Conservation (phyloP, 2,329 filamentous ascomycete species). For the Nemania sp. region DNA sequence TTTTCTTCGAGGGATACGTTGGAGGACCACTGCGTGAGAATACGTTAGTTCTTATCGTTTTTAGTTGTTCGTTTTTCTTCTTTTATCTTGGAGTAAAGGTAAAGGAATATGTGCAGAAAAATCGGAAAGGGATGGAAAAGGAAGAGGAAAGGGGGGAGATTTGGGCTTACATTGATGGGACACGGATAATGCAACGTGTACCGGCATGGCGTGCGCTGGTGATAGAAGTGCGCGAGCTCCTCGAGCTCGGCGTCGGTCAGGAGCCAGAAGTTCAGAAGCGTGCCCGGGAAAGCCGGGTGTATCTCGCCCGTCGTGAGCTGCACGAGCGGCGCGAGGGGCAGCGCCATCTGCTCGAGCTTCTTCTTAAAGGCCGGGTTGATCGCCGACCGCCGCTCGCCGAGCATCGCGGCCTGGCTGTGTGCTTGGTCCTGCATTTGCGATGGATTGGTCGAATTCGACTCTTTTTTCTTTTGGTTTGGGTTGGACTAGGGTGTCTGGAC, state of each 20-base stretch:
- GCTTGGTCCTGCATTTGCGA: slow-evolving; percentile 33
- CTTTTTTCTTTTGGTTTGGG: background rate
- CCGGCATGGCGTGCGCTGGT: slow-evolving; percentile 63
- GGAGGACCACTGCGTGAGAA: slow-evolving; percentile 51
- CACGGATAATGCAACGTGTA: slow-evolving; percentile 66
- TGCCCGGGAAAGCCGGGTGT: slow-evolving; percentile 67
- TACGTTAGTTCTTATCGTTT: slow-evolving; percentile 1
- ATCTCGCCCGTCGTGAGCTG: slow-evolving; percentile 63
- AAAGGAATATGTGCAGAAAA: background rate
- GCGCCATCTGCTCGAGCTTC: slow-evolving; percentile 68
- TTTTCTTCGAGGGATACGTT: slow-evolving; percentile 65
- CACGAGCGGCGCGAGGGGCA: slow-evolving; percentile 68
- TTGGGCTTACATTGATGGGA: slow-evolving; percentile 54
- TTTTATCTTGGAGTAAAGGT: background rate
- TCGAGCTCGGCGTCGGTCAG: slow-evolving; percentile 73
- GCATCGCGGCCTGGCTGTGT: slow-evolving; percentile 27
- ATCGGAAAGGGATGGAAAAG: background rate
- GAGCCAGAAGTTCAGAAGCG: slow-evolving; percentile 72
- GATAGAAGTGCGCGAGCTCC: slow-evolving; percentile 71
- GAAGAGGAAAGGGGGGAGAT: background rate
- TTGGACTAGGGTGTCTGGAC: background rate
- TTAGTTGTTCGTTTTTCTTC: background rate
- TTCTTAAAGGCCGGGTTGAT: slow-evolving; percentile 56
- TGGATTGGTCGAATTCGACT: too few species aligned
- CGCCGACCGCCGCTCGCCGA: slow-evolving; percentile 45